A percentile compares a stretch with the other conserved stretches of the same genome.
Evolutionary conservation across 2,329 filamentous ascomycete species (phyloP).

Genomic region (Capronia coronata): DNA sequence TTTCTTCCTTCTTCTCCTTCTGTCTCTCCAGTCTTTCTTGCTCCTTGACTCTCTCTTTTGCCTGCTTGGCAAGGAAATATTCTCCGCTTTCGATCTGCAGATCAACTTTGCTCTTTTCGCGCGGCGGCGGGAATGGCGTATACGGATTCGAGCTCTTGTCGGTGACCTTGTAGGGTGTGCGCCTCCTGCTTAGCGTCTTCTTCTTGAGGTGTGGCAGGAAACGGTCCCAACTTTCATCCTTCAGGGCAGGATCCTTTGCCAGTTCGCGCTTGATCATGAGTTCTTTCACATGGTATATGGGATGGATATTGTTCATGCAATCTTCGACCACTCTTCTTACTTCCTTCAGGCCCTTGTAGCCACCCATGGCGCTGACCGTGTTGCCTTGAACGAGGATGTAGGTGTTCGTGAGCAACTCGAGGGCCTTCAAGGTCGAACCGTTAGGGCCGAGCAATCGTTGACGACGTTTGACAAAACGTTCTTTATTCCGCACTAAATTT

Average conservation of each 20-base stretch:
- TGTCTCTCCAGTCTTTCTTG: slow-evolving; percentile 79
- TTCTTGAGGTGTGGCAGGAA: slow-evolving; percentile 98
- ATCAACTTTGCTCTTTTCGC: slow-evolving; percentile 99
- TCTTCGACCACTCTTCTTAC: slow-evolving; percentile 84
- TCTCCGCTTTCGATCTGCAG: slow-evolving; percentile 96
- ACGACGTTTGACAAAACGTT: slow-evolving; percentile 88
- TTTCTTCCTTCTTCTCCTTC: slow-evolving; percentile 79
- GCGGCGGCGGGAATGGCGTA: slow-evolving; percentile 92
- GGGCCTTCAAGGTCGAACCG: slow-evolving; percentile 85
- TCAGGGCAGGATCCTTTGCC: slow-evolving; percentile 79
- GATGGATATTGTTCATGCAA: slow-evolving; percentile 92
- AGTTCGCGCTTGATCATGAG: slow-evolving; percentile 91
- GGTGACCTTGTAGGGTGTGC: slow-evolving; percentile 73
- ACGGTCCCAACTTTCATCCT: slow-evolving; percentile 85
- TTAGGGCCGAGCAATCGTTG: slow-evolving; percentile 89
- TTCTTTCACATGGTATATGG: slow-evolving; percentile 89
- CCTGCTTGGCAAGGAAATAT: slow-evolving; percentile 90
- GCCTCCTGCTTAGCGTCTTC: slow-evolving; percentile 76
- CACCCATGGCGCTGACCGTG: slow-evolving; percentile 86
- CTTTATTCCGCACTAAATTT: slow-evolving; percentile 83
- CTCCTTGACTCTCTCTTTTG: slow-evolving; percentile 75
- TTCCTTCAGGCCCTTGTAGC: slow-evolving; percentile 89
- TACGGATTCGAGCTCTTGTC: slow-evolving; percentile 93
- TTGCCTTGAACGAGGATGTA: slow-evolving; percentile 97
- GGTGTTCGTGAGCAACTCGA: slow-evolving; percentile 83